Base-by-base conservation (phyloP, 257 asterid genomes). In the Jacaranda copaia region DNA sequence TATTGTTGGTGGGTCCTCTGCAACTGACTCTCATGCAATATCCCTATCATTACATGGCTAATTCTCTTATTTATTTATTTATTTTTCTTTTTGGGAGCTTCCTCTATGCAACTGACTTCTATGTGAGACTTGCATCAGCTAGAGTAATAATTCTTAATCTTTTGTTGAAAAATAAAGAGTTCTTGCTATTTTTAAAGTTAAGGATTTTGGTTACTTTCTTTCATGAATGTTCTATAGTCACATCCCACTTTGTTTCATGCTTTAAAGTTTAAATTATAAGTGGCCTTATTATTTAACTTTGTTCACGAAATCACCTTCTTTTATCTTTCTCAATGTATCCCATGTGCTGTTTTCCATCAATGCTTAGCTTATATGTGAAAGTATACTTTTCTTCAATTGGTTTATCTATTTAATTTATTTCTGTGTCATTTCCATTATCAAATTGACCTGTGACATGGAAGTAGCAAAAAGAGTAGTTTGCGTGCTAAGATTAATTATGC, bases 121-220 rank as follows among this genome's bases (percentile, higher is more conserved):
- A 65, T 65, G 70, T 64, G 63, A 45, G 77, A 68, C 55, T 71
- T 63, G 61, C 57, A 51, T 40, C 5, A 40, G 43, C 36, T 39
- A 51, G 48, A 39, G 52, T 67, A 14, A 46, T 56, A 25, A 66
- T 13, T 11, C 10, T 53, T 38, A 10, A 2, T 64, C 42, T 57
- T 8, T 68, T 40, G 75, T 13, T 25, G 32, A 25, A 43, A 40
- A 56, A 5, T 14, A 13, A 16, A 56, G 8, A 39, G 11, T 15
- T 43, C 40, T 56, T 71, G 64, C 32, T 57, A n/a, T 45, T 4
- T 77, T 16, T 48, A 68, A 16, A 60, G 39, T 35, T 68, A 66
- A 8, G 36, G 65, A 25, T 56, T 56, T 10, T 56, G 62, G 48
- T 67, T 40, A 65, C 60, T 57, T 67, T 68, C 25, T 48, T 39